Percentiles rank a stretch among this genome's conserved stretches.
These are phyloP conservation scores for Waltergamsia citrina DNA, from an alignment of 2,329 filamentous ascomycete genomes.

Conservation along the genomic window DNA sequence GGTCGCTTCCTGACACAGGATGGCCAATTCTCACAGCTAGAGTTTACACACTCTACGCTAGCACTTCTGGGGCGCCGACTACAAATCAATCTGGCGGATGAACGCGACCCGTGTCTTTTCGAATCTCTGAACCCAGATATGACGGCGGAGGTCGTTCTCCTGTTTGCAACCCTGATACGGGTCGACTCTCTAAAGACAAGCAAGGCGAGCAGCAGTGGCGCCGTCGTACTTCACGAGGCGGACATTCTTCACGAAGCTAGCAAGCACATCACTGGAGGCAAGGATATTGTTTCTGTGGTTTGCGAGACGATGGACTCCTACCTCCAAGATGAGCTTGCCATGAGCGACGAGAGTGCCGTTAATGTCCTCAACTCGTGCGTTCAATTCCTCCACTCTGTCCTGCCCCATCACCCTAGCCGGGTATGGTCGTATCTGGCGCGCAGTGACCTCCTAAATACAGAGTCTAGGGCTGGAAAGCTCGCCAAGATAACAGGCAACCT, in stretches of 20 bases:
- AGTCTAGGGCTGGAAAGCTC: constrained; percentile 68
- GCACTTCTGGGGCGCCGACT: constrained; percentile 70
- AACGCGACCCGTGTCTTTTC: constrained; percentile 41
- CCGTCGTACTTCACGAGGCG: constrained; percentile 19
- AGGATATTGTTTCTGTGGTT: constrained; percentile 72
- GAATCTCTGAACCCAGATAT: constrained; percentile 48
- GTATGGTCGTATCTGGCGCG: constrained; percentile 86
- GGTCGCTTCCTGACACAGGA: constrained; percentile 70
- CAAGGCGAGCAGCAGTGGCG: constrained; percentile 14
- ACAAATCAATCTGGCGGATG: constrained; percentile 54
- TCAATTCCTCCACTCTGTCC: constrained; percentile 67
- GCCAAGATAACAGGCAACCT: constrained; percentile 71
- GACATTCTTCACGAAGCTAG: constrained; percentile 45
- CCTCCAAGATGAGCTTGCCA: constrained; percentile 45
- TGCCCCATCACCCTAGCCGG: constrained; percentile 67
- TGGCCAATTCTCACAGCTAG: constrained; percentile 65
- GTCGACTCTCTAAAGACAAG: constrained; percentile 31
- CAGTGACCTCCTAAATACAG: constrained; percentile 68
- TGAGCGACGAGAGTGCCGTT: constrained; percentile 55
- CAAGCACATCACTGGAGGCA: constrained; percentile 46
- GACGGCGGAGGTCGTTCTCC: constrained; percentile 61
- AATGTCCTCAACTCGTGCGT: constrained; percentile 61
- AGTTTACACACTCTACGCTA: constrained; percentile 71
- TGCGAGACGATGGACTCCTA: constrained; percentile 75
- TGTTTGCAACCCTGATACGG: constrained; percentile 63